Evolutionary conservation across 163 green algal genomes (phyloP), one percentile per base, ranked within the genome.

Genomic region (Coccomyxa subellipsoidea): DNA sequence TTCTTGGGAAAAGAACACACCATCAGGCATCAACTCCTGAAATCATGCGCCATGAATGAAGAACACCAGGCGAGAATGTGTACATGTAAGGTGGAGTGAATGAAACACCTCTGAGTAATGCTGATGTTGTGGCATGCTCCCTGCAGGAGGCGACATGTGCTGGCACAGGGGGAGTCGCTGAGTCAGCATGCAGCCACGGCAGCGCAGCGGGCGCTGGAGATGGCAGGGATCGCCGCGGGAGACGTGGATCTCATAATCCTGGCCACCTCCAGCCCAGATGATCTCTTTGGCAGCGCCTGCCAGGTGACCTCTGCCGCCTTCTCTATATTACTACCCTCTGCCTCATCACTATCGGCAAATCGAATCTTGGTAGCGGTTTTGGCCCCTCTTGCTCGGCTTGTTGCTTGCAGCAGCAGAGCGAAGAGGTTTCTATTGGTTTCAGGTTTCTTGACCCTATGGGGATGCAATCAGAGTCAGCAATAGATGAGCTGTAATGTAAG

Each of bases 241-340:
- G 93, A 99, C 15, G 73, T 99, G 0, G 96, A 99, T 84, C 85
- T 99, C 32, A 88, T 99, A n/a, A 79, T 99, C 2, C 80, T 99
- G 83, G 91, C 92, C 32, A 99, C 96, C 8, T 98, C 93, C 34
- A 95, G 89, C 4, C 94, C 97, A 5, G 97, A 99, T 80, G 97
- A 99, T 84, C 75, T 96, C 0, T 99, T 99, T 88, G 97, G 97
- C 25, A 93, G 86, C 79, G 97, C 96, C 73, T 96, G 92, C 82
- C 85, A 91, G 89, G 93, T 96, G 66, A 34, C 66, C 31, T 73
- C 8, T 34, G n/a, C 27, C 31, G 31, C 7, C 7, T 73, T 59
- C 4, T 18, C 23, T 7, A 59, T 59, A 18, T 12, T 59, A 59
- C 15, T 18, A 59, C 47, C 21, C 15, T 21, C 0, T 59, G 47